Conservation (phyloP, 441 rosid genomes). For the Hura crepitans region DNA sequence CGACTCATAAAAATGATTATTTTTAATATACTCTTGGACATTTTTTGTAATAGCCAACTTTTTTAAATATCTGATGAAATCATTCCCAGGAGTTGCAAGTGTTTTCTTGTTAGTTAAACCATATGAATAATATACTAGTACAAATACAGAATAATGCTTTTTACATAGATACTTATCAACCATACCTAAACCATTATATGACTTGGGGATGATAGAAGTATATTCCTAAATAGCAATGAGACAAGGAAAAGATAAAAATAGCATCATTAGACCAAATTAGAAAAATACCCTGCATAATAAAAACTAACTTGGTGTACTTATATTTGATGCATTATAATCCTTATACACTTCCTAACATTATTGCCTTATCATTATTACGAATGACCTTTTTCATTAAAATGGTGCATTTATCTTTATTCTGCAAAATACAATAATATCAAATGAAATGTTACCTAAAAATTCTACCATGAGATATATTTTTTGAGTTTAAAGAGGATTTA, state of each 20-base stretch:
- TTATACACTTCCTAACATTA: not conserved
- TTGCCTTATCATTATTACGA: not conserved
- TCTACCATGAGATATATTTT: not conserved
- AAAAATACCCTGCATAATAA: not conserved
- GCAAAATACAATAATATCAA: not conserved
- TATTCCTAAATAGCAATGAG: not conserved
- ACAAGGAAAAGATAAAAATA: not conserved
- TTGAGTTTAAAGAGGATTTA: not conserved
- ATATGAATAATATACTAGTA: too few relatives aligned
- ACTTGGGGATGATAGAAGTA: slow-evolving; percentile 3
- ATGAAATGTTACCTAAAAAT: not conserved
- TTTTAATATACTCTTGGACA: not conserved
- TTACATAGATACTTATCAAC: not conserved
- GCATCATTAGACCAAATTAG: not conserved
- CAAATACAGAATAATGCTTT: too few relatives aligned
- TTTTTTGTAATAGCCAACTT: not conserved
- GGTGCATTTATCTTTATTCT: not conserved
- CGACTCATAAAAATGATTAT: not conserved
- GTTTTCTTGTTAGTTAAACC: not conserved
- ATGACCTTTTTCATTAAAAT: not conserved
- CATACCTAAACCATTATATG: not conserved
- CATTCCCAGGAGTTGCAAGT: not conserved
- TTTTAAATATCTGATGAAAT: not conserved
- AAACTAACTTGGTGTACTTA: slow-evolving; percentile 6
- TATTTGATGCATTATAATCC: not conserved